Evolutionary conservation across 129 eudicot genomes (phyloP), one percentile per base, ranked within the genome.

Genomic region (Flaveria trinervia): DNA sequence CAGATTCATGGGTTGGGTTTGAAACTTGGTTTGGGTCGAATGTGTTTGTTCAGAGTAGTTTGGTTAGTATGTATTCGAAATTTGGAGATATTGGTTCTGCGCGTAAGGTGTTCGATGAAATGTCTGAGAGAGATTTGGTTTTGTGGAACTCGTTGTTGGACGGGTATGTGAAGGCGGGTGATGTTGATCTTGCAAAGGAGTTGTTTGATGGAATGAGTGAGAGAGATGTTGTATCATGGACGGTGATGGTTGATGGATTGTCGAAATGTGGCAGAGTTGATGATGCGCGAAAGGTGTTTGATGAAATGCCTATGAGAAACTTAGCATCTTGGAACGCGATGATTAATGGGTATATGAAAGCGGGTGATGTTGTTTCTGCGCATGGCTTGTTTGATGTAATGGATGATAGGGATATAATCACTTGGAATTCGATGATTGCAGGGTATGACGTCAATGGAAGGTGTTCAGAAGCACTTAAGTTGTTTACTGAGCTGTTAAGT

Each of bases 1-100:
- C 87, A 85, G 83, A 77, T 88, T 66, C 92, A 88, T 66, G 76
- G 80, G 73, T 60, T 88, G 65, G 86, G 68, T 26, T 41, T 71
- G 59, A 78, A 70, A 22, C 69, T 48, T 26, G 92, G 71, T 73
- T 85, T 14, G 85, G 83, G 17, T 23, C 25, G 2, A 79, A 76
- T 44, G 44, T 81, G 36, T 88, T 80, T 71, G 87, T 83, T 54
- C 87, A 85, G 44, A 60, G 87, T 33, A 83, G 87, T 74, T 85
- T 88, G 76, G 83, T 88, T 12, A 82, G 83, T 72, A 83, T 88
- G 77, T 85, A 88, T 80, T 74, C 85, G 2, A 88, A 83, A 28
- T 59, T 64, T 72, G 76, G 75, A 16, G 85, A 85, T 66, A n/a
- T 88, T 1, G 66, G 2, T 16, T 68, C 80, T 36, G 86, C 86